Conservation (phyloP, 2,329 filamentous ascomycete genomes). For the Fusarium concolor region DNA sequence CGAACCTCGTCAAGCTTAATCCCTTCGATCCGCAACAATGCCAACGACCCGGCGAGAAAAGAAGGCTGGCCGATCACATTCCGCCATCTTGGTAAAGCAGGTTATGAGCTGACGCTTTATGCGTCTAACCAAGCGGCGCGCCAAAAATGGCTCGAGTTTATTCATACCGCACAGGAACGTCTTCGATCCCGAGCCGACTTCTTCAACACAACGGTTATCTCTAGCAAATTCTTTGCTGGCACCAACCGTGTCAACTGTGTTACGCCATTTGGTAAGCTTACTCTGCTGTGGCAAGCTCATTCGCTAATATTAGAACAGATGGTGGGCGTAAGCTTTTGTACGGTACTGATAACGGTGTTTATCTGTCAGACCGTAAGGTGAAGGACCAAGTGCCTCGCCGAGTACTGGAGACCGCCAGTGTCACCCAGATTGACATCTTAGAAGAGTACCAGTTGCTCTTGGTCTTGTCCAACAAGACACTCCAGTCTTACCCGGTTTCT, state of each 20-base stretch:
- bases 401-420: conserved; percentile 85
- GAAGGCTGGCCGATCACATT: conserved; percentile 97
- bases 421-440: conserved; percentile 95
- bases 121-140: conserved; percentile 86
- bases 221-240: conserved; percentile 68
- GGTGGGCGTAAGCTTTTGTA: conserved; percentile 94
- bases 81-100: conserved; percentile 92
- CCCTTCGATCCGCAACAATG: conserved; percentile 61
- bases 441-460: conserved; percentile 94
- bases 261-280: conserved; percentile 81
- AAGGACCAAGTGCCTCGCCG: conserved; percentile 84
- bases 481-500: conserved; percentile 88
- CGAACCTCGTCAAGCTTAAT: conserved; percentile 89
- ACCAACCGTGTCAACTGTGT: conserved; percentile 93
- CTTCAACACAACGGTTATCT: conserved; percentile 78
- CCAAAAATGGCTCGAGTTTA: conserved; percentile 97
- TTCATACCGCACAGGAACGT: conserved; percentile 89
- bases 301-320: conserved; percentile 64
- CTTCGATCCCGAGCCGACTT: conserved; percentile 90
- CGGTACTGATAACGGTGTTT: conserved; percentile 94
- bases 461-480: conserved; percentile 91
- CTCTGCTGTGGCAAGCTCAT: conserved; percentile 10
- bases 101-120: conserved; percentile 91
- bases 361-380: conserved; percentile 88
- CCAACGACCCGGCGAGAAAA: conserved; percentile 66